Evolutionary conservation across 2,329 filamentous ascomycete genomes (phyloP), one percentile per base, ranked within the genome.

Genomic region (Fusarium proliferatum): DNA sequence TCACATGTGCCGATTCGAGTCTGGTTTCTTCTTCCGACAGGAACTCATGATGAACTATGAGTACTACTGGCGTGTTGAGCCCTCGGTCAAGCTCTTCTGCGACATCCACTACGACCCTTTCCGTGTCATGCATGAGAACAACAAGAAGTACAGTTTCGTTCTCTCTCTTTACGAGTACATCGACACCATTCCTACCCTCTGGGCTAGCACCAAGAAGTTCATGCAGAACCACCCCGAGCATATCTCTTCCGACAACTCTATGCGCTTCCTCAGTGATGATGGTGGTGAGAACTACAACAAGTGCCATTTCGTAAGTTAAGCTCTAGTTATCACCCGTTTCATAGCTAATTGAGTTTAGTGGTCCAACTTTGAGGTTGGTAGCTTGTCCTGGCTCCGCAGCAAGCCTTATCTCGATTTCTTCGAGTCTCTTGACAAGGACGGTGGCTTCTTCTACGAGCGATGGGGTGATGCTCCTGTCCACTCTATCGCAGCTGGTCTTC

Each of bases 1-100:
- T 73, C 97, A 99, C 87, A 99, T 99, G 96, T 99, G 96, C 85
- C 94, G 96, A 74, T 99, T 97, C 81, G 96, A 99, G 85, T 98
- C 96, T 12, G 96, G 96, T 43, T 99, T 99, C 88, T 99, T 99
- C 89, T 99, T 98, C 90, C 94, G 93, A 70, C 96, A 99, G 82
- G 89, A 91, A 36, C 86, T 98, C 76, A 95, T 99, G 94, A 85
- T 94, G 82, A 95, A 98, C 82, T 99, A 97, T 84, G 96, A 99
- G 81, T 99, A 94, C 90, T 99, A 99, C 89, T 99, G 96, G 96
- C 94, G 97, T 77, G 96, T 99, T 19, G 96, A 99, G 88, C 96
- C 96, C 78, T 96, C 94, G 84, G 91, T 99, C 81, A 94, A 98
- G 86, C 92, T 99, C 71, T 98, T 91, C 88, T 99, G 96, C 85